phyloP scores from a whole-genome alignment of 768 basidiomycete species.

The Phylloporus arenicola region DNA sequence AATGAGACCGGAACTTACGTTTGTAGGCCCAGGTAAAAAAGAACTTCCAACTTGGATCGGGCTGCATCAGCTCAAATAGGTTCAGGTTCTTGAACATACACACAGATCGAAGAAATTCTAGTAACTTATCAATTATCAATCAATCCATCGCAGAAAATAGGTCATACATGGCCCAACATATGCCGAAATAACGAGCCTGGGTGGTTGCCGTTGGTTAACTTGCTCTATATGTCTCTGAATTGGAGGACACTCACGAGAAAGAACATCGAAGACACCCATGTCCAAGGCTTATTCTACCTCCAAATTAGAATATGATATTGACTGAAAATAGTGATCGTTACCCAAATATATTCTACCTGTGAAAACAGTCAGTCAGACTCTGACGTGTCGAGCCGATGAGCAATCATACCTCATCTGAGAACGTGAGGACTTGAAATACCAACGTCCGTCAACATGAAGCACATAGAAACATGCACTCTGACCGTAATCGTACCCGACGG shows the following conservation, averaged over 20 bases:
- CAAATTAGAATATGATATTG: background rate
- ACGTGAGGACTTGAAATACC: background rate
- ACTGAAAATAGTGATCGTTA: background rate
- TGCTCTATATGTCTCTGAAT: too few species aligned
- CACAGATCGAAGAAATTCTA: background rate
- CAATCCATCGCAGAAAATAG: background rate
- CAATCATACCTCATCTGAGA: background rate
- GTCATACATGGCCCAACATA: background rate
- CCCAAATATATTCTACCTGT: background rate
- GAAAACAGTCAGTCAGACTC: background rate
- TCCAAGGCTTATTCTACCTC: background rate
- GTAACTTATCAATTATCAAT: background rate
- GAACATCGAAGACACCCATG: background rate
- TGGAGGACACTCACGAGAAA: background rate
- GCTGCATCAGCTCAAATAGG: background rate
- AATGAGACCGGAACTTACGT: background rate
- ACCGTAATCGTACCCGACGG: background rate
- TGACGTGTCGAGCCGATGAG: background rate
- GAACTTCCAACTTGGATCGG: background rate
- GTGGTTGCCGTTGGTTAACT: background rate
- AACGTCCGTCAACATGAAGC: background rate
- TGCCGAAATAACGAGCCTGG: background rate
- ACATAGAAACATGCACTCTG: background rate
- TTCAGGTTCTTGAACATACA: background rate
- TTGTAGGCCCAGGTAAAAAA: background rate